These are phyloP conservation scores for Dactylis glomerata DNA, from an alignment of 176 grass and related monocot genomes.

Conservation along the genomic window DNA sequence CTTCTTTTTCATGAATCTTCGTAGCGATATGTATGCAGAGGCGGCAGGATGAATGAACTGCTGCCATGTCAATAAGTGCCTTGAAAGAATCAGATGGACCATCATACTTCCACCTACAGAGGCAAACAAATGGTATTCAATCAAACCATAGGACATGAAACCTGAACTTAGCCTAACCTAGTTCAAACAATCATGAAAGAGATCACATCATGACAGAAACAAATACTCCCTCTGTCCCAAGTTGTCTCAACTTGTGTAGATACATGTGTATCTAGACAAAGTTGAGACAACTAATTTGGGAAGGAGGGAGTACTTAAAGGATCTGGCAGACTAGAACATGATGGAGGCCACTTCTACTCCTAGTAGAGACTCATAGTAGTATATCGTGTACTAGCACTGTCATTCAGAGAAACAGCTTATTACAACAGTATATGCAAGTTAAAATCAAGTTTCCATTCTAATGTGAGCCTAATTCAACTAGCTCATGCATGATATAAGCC, in stretches of 20 bases:
- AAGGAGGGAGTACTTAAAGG: no score
- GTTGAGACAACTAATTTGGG: no score
- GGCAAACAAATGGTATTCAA: neutral
- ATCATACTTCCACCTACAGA: slow-evolving; percentile 88
- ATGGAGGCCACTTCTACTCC: slow-evolving; percentile 4
- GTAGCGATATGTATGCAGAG: slow-evolving; percentile 94
- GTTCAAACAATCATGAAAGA: neutral
- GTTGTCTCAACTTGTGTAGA: no score
- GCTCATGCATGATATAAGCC: neutral
- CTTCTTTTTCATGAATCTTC: slow-evolving; percentile 80
- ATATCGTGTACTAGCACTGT: neutral
- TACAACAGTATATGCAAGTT: slow-evolving; percentile 1
- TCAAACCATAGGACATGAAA: slow-evolving; percentile 1
- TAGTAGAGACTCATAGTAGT: neutral
- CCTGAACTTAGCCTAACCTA: neutral
- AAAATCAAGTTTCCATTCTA: neutral
- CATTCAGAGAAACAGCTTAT: slow-evolving; percentile 1
- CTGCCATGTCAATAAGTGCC: slow-evolving; percentile 93
- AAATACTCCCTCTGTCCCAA: no score
- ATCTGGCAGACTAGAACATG: neutral
- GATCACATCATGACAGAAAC: slow-evolving; percentile 2
- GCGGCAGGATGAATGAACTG: slow-evolving; percentile 92
- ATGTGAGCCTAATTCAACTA: neutral
- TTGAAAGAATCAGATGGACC: slow-evolving; percentile 98
- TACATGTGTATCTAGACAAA: no score